Evolutionary conservation across 106 monocot genomes (phyloP).

Genomic region (Ottelia alismoides): DNA sequence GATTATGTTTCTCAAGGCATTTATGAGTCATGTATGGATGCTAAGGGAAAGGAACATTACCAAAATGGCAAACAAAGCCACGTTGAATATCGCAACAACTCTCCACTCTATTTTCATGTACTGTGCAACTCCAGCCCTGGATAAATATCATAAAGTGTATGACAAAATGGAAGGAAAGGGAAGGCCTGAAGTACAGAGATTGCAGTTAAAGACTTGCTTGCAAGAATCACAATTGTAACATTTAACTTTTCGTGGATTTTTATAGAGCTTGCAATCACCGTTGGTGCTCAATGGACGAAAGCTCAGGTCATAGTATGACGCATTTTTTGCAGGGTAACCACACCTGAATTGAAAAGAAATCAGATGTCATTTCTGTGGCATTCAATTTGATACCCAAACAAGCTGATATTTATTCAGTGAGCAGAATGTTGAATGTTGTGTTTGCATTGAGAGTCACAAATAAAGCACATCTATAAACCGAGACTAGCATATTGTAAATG

Average conservation of each 20-base stretch:
- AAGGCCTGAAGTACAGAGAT: too few relatives aligned
- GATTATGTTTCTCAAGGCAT: too few relatives aligned
- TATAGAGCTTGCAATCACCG: conserved; percentile 87
- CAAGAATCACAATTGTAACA: conserved; percentile 96
- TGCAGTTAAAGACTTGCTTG: conserved; percentile 81
- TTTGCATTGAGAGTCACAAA: too few relatives aligned
- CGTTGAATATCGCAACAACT: conserved; percentile 84
- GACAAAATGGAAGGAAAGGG: not conserved
- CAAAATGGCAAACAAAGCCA: conserved; percentile 72
- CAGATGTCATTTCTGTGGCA: too few relatives aligned
- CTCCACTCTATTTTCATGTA: conserved; percentile 91
- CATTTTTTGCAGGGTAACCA: conserved; percentile 80
- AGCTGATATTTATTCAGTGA: too few relatives aligned
- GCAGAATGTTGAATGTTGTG: too few relatives aligned
- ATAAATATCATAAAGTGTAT: not conserved
- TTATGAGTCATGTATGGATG: too few relatives aligned
- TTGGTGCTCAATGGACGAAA: conserved; percentile 83
- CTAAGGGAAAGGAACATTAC: conserved; percentile 18
- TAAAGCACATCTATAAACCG: too few relatives aligned
- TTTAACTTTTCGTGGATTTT: conserved; percentile 46
- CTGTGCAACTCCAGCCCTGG: conserved; percentile 96
- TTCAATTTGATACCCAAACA: too few relatives aligned
- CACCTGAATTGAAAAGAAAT: conserved; percentile 31
- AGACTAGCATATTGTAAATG: too few relatives aligned
- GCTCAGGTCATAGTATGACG: conserved; percentile 91